A percentile compares a stretch with the other conserved stretches of the same genome.
These are phyloP conservation scores for Haplosporangium sp. DNA, from an alignment of 371 early-diverging fungal species.

Conservation along the genomic window DNA sequence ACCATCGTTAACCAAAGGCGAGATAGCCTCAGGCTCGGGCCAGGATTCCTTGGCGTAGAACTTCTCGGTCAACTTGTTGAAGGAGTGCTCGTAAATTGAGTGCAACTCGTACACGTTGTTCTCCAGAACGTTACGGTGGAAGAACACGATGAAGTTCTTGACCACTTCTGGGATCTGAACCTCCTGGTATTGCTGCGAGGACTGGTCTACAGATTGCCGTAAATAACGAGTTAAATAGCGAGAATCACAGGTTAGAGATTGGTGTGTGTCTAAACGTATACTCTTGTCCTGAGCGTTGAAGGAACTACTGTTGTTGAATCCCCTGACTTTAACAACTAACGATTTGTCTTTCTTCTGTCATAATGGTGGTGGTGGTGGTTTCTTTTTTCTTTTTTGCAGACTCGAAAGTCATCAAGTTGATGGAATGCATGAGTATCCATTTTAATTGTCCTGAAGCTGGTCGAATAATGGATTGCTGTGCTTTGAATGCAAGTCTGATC, in stretches of 20 bases:
- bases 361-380: not conserved
- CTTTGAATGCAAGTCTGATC: not conserved
- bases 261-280: not conserved
- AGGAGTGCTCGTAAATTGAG: slow-evolving; percentile 90
- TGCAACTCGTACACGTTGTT: slow-evolving; percentile 88
- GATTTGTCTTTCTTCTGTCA: not conserved
- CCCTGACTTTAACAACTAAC: not conserved
- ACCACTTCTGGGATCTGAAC: slow-evolving; percentile 85
- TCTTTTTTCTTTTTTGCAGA: not conserved
- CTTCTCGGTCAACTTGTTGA: slow-evolving; percentile 93
- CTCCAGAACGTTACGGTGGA: slow-evolving; percentile 83
- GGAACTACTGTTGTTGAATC: not conserved
- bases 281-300: not conserved
- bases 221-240: not conserved
- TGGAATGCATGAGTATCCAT: not conserved
- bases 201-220: slow-evolving; percentile 34
- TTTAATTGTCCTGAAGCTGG: not conserved
- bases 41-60: slow-evolving; percentile 90
- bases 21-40: slow-evolving; percentile 92
- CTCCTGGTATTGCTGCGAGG: slow-evolving; percentile 60
- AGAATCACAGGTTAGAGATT: not conserved
- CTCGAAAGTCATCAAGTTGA: not conserved
- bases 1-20: slow-evolving; percentile 89
- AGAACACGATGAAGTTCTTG: slow-evolving; percentile 84
- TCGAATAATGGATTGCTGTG: not conserved